phyloP scores from a whole-genome alignment of 371 early-diverging fungal genomes.

The Mortierella polycephala region DNA sequence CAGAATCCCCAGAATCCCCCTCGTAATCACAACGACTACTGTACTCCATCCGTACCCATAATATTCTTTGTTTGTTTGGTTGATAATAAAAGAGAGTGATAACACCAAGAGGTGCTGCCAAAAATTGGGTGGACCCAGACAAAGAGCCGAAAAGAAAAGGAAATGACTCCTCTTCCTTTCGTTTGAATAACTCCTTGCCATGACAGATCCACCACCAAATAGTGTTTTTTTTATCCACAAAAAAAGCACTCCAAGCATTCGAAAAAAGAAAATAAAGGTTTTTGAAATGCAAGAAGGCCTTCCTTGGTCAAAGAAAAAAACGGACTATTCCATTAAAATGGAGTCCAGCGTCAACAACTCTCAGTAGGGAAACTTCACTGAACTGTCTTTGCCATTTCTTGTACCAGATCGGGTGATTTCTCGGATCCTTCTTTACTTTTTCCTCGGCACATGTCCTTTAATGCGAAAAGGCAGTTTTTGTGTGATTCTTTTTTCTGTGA shows the following conservation, averaged over 20 bases:
- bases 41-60: neutral
- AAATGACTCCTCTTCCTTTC: neutral
- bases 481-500: conserved; percentile 46
- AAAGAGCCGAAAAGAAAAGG: conserved; percentile 19
- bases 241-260: conserved; percentile 38
- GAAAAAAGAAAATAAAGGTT: conserved; percentile 12
- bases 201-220: conserved; percentile 36
- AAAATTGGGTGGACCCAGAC: conserved; percentile 50
- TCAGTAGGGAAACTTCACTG: conserved; percentile 40
- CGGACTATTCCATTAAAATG: conserved; percentile 20
- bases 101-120: conserved; percentile 28
- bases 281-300: neutral
- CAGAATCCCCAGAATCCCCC: too few species aligned
- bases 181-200: conserved; percentile 47
- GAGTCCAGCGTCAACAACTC: conserved; percentile 48
- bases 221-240: conserved; percentile 28
- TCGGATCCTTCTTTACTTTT: conserved; percentile 28
- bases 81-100: conserved; percentile 3
- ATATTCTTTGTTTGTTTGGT: neutral
- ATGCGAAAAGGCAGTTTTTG: conserved; percentile 50
- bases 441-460: conserved; percentile 49
- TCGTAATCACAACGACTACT: too few species aligned
- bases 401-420: conserved; percentile 36
- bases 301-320: neutral
- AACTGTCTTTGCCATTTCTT: conserved; percentile 37